phyloP scores from a whole-genome alignment of 371 early-diverging fungal genomes.

The Blakeslea trispora region DNA sequence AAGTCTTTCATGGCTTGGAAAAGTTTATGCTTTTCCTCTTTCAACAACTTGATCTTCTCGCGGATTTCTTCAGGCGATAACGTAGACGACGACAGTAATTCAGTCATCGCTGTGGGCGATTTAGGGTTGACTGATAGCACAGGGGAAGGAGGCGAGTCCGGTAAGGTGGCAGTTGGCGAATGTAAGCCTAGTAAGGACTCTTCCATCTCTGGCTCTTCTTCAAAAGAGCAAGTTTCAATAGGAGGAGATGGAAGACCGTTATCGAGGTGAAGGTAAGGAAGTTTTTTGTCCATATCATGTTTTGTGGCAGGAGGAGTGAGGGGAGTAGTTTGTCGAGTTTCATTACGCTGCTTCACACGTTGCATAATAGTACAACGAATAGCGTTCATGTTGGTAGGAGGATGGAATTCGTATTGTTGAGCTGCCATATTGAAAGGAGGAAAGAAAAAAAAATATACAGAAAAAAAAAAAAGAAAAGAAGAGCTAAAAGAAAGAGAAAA shows the following conservation, averaged over 20 bases:
- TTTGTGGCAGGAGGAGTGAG: constrained; percentile 4
- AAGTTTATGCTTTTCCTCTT: constrained; percentile 43
- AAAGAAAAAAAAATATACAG: neutral
- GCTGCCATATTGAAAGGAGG: constrained; percentile 9
- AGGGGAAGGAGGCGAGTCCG: constrained; percentile 15
- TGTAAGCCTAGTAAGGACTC: neutral
- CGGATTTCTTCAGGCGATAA: constrained; percentile 27
- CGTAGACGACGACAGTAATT: neutral
- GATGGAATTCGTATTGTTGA: constrained; percentile 28
- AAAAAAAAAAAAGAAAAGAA: constrained; percentile 3
- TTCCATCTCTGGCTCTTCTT: constrained; percentile 10
- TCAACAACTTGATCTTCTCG: constrained; percentile 32
- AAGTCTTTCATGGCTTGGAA: constrained; percentile 45
- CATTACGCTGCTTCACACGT: constrained; percentile 35
- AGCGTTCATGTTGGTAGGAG: constrained; percentile 36
- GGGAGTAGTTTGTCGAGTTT: constrained; percentile 9
- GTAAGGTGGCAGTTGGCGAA: neutral
- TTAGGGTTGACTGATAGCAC: constrained; percentile 6
- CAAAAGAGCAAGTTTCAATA: constrained; percentile 31
- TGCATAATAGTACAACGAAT: constrained; percentile 38
- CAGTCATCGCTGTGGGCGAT: constrained; percentile 1
- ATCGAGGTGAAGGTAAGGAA: constrained; percentile 24
- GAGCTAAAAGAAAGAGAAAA: constrained; percentile 5
- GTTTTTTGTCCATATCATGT: constrained; percentile 3
- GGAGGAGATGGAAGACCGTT: constrained; percentile 49